Evolutionary conservation across 768 basidiomycete genomes (phyloP).

Genomic region (Pilatotrama ljubarskyi): DNA sequence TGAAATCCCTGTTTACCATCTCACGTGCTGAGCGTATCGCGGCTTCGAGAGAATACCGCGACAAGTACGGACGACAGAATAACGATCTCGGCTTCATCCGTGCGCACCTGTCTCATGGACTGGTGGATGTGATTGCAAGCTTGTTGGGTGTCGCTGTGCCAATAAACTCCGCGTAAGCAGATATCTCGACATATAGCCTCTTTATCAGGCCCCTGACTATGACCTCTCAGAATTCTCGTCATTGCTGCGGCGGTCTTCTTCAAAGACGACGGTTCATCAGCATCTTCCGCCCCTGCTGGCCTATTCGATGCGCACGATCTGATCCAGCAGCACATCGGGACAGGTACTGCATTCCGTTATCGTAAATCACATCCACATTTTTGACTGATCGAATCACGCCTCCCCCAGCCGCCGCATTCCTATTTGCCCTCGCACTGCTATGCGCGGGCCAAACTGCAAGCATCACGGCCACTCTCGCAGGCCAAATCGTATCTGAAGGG

Average conservation of each 20-base stretch:
- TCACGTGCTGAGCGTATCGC: constrained; percentile 28
- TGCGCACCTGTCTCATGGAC: constrained; percentile 42
- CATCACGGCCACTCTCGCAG: constrained; percentile 85
- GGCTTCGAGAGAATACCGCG: constrained; percentile 25
- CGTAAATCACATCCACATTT: constrained; percentile 2
- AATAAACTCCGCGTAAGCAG: constrained; percentile 30
- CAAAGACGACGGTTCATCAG: constrained; percentile 41
- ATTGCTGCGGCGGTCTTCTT: constrained; percentile 82
- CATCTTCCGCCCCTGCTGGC: constrained; percentile 53
- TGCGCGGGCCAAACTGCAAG: constrained; percentile 87
- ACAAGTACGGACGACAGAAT: constrained; percentile 39
- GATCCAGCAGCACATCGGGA: constrained; percentile 63
- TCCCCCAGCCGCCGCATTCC: constrained; percentile 66
- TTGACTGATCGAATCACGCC: constrained; percentile 5
- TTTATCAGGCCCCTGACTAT: not conserved
- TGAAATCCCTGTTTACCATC: constrained; percentile 25
- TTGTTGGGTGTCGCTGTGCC: constrained; percentile 79
- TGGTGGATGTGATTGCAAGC: constrained; percentile 52
- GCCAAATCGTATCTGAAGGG: constrained; percentile 89
- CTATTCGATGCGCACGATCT: constrained; percentile 83
- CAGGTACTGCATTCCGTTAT: constrained; percentile 43
- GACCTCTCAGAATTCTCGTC: constrained; percentile 64
- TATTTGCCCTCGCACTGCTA: constrained; percentile 89
- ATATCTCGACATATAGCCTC: not conserved
- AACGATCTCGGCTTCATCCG: constrained; percentile 37